phyloP scores from a whole-genome alignment of 768 basidiomycete species.

The Tremella fuciformis region DNA sequence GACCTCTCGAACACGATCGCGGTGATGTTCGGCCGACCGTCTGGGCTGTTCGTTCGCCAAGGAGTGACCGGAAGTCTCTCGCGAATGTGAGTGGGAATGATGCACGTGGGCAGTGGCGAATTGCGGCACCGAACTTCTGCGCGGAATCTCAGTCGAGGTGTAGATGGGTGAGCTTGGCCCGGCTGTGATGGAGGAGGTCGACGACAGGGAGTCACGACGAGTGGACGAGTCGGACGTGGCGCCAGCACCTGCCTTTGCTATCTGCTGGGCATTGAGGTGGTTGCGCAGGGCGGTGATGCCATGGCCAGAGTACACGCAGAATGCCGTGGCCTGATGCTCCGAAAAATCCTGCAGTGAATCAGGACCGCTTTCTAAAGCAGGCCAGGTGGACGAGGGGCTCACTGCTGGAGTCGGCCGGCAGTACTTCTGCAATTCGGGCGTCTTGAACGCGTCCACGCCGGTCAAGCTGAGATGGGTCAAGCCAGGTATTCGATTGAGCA shows the following conservation, averaged over 20 bases:
- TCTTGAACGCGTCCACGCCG: constrained; percentile 89
- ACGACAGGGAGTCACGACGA: constrained; percentile 34
- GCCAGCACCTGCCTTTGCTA: constrained; percentile 8
- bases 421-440: constrained; percentile 78
- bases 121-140: no score
- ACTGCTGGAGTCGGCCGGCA: constrained; percentile 85
- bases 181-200: constrained; percentile 25
- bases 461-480: constrained; percentile 93
- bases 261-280: constrained; percentile 57
- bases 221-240: constrained; percentile 22
- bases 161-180: neutral
- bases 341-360: constrained; percentile 74
- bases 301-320: constrained; percentile 94
- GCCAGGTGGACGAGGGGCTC: constrained; percentile 44
- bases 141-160: no score
- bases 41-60: no score
- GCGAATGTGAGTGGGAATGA: no score
- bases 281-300: constrained; percentile 79
- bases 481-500: constrained; percentile 82
- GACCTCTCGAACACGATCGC: no score
- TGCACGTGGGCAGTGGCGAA: no score
- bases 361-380: constrained; percentile 2
- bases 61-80: no score
- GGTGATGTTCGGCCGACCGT: no score
- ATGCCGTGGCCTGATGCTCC: constrained; percentile 77